Evolutionary conservation across 2,329 filamentous ascomycete species (phyloP), one percentile per base, ranked within the genome.

Genomic region (Nectriaceae sp.): DNA sequence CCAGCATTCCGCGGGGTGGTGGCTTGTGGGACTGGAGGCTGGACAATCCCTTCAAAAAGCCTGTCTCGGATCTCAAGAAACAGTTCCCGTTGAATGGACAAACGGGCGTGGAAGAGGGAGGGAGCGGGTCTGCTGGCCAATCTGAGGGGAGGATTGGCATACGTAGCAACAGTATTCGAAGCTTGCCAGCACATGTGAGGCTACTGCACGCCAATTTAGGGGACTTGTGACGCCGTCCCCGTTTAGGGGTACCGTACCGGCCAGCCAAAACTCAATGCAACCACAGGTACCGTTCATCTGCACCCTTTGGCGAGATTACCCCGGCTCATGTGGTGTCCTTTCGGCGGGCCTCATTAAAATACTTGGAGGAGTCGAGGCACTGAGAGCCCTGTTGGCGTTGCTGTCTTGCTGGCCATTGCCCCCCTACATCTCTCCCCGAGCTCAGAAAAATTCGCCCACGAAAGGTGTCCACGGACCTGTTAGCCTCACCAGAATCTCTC

Each of bases 341-440:
- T 51, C 52, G 53, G 57, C 59, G 59, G 59, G 59, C 60, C 59
- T 61, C 52, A 62, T 57, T 56, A 58, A 56, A 61, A 46, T 42
- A 52, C 26, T 44, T 38, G 44, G 40, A 22, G 18, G 29, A 21
- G 33, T 44, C 37, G 37, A 49, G 26, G 13, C 40, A 21, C 42
- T 49, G 13, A 21, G 20, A 33, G 45, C 21, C 49, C 33, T 41
- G 31, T 26, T 35, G n/a, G n/a, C n/a, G n/a, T n/a, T n/a, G n/a
- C n/a, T n/a, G n/a, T n/a, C n/a, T n/a, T n/a, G n/a, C n/a, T n/a
- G n/a, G n/a, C n/a, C n/a, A n/a, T n/a, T n/a, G n/a, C n/a, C n/a
- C n/a, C n/a, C n/a, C n/a, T n/a, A n/a, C n/a, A n/a, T n/a, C 26
- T 15, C 33, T 10, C 8, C n/a, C 33, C 33, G 33, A 6, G 33